Base-by-base conservation (phyloP, 306 rosid species). In the Lathyrus tuberosus region DNA sequence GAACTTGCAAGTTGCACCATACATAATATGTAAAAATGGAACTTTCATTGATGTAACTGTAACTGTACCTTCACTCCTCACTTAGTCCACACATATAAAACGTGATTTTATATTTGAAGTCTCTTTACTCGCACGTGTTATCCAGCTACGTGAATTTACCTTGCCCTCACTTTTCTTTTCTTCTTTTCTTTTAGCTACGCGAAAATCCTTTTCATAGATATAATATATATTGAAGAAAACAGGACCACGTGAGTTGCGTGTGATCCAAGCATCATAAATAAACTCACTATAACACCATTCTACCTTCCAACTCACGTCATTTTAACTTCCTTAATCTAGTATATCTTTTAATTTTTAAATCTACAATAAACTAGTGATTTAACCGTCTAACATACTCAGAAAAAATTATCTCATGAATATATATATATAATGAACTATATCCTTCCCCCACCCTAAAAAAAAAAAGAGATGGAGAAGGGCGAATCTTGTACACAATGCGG, bases 181-280 rank as follows among this genome's bases (percentile, higher is more conserved):
- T 69, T 74, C 63, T 20, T 18, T 74, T 72, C 9, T 8, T 28
- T 9, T 46, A 30, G 67, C 65, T 62, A 67, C 65, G 73, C 80
- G 6, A 56, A 70, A 48, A 38, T 41, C 51, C 17, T 49, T 73
- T 72, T 54, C 24, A 58, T 9, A 71, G n/a, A 33, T 26, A 28
- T 5, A 3, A 4, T 1, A 28, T 33, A 28, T 8, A 4, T 24
- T 24, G 8, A 22, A 42, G 47, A 65, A 69, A 61, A 56, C 5
- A 42, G 71, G 73, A 71, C 82, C 87, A 79, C 92, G 89, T 80
- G 92, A 78, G 70, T 82, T 72, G 81, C 85, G 89, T 87, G 84
- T 75, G 81, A 70, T 24, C 46, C 10, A 82, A 77, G 84, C 80
- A 43, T 71, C 59, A 31, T 77, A 72, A 72, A 13, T n/a, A n/a